Percentiles rank a stretch among this genome's conserved stretches.
Evolutionary conservation across 2,329 filamentous ascomycete genomes (phyloP).

Genomic region (Penicillium griseofulvum): DNA sequence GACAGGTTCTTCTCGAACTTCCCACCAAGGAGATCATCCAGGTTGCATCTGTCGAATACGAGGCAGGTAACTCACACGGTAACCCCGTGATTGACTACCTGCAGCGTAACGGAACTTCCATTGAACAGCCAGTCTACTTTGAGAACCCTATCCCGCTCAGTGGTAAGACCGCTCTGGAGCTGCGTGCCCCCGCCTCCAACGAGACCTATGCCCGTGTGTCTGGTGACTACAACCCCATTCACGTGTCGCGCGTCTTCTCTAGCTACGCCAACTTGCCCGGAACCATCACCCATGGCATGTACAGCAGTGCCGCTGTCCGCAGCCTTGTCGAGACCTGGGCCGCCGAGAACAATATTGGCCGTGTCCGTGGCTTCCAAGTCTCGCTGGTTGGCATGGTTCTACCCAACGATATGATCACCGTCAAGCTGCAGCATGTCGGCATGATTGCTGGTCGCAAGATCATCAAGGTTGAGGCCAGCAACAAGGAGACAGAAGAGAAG

Average conservation of each 20-base stretch:
- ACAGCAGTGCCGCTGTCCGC: slow-evolving; percentile 93
- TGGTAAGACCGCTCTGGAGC: slow-evolving; percentile 80
- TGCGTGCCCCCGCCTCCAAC: slow-evolving; percentile 92
- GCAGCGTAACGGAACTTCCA: slow-evolving; percentile 81
- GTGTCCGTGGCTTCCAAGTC: slow-evolving; percentile 95
- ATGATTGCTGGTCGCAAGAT: slow-evolving; percentile 99
- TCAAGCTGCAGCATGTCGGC: slow-evolving; percentile 92
- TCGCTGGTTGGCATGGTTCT: slow-evolving; percentile 98
- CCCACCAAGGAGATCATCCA: slow-evolving; percentile 97
- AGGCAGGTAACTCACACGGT: slow-evolving; percentile 84
- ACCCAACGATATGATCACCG: slow-evolving; percentile 90
- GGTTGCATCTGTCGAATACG: slow-evolving; percentile 95
- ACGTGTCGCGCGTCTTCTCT: slow-evolving; percentile 95
- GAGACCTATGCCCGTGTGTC: slow-evolving; percentile 98
- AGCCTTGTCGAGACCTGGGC: slow-evolving; percentile 98
- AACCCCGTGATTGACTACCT: slow-evolving; percentile 98
- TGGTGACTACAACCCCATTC: slow-evolving; percentile 97
- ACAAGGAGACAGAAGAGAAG: slow-evolving; percentile 95
- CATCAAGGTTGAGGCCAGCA: slow-evolving; percentile 96
- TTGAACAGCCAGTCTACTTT: slow-evolving; percentile 95
- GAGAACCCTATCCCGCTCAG: slow-evolving; percentile 96
- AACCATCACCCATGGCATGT: slow-evolving; percentile 99
- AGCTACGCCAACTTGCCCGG: slow-evolving; percentile 93
- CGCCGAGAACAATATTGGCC: slow-evolving; percentile 96
- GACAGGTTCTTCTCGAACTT: slow-evolving; percentile 88